phyloP scores from a whole-genome alignment of 371 early-diverging fungal genomes.

The Umbelopsis sp. region DNA sequence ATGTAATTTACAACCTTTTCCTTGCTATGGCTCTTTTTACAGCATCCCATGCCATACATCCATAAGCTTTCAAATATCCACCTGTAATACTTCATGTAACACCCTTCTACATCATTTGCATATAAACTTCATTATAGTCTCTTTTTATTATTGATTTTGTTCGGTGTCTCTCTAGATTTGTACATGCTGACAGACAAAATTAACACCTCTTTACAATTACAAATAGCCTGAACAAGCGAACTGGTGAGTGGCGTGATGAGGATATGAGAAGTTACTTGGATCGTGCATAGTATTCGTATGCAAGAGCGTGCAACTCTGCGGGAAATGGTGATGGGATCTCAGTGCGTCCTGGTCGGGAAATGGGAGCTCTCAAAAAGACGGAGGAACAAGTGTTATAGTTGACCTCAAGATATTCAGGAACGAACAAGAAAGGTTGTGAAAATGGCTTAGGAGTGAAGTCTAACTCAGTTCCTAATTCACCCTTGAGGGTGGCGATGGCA shows the following conservation, averaged over 20 bases:
- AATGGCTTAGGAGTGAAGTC: conserved; percentile 78
- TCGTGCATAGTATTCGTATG: conserved; percentile 89
- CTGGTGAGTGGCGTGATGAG: background rate
- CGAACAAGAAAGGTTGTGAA: conserved; percentile 95
- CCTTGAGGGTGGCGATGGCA: conserved; percentile 74
- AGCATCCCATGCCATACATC: no score
- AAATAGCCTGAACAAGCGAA: conserved; percentile 13
- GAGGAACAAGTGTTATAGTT: conserved; percentile 91
- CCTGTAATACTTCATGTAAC: background rate
- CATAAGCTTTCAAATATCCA: no score
- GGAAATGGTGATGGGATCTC: conserved; percentile 96
- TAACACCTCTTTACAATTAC: conserved; percentile 16
- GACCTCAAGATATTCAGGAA: conserved; percentile 96
- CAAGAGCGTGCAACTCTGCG: conserved; percentile 87
- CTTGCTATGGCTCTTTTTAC: no score
- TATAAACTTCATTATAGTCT: background rate
- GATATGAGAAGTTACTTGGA: conserved; percentile 34
- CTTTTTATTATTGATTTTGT: conserved; percentile 12
- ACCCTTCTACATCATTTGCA: background rate
- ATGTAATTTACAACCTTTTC: no score
- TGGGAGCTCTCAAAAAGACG: conserved; percentile 87
- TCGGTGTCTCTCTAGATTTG: conserved; percentile 15
- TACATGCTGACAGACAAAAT: conserved; percentile 17
- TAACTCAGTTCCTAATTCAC: conserved; percentile 56
- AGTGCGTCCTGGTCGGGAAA: conserved; percentile 81